phyloP scores from a whole-genome alignment of 164 flowering plant species.

The Nymphaea thermarum region DNA sequence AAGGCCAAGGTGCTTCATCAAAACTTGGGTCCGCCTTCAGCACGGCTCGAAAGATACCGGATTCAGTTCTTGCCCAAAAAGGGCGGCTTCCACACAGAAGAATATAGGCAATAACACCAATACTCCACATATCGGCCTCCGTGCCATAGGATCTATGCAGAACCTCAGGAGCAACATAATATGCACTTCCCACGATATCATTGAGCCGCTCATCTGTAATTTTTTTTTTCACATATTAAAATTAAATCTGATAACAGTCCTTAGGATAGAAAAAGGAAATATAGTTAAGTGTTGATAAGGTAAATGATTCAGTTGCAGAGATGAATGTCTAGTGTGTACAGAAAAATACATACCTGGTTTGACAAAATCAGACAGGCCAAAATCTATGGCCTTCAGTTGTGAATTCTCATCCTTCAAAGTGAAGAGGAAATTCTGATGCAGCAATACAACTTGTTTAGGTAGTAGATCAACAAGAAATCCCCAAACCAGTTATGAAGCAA shows the following conservation, averaged over 20 bases:
- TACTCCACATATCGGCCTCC: constrained; percentile 99
- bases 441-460: neutral
- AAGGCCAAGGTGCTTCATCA: constrained; percentile 96
- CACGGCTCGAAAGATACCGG: constrained; percentile 86
- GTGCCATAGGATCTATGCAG: constrained; percentile 93
- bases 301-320: neutral
- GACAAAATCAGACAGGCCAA: constrained; percentile 94
- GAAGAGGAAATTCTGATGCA: constrained; percentile 82
- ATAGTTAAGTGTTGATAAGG: neutral
- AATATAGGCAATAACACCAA: constrained; percentile 96
- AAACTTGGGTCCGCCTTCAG: constrained; percentile 83
- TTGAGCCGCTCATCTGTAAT: constrained; percentile 87
- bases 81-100: constrained; percentile 97
- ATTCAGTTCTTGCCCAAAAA: constrained; percentile 95
- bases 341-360: constrained; percentile 59
- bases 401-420: constrained; percentile 60
- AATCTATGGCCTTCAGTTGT: constrained; percentile 82
- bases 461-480: neutral
- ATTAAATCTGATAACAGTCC: neutral
- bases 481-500: neutral
- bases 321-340: neutral
- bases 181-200: constrained; percentile 98
- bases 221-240: constrained; percentile 9
- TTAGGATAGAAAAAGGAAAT: neutral
- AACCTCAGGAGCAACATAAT: constrained; percentile 98